Evolutionary conservation across 495 filamentous ascomycete genomes (phyloP), one percentile per base, ranked within the genome.

Genomic region (Glarea lozoyensis): DNA sequence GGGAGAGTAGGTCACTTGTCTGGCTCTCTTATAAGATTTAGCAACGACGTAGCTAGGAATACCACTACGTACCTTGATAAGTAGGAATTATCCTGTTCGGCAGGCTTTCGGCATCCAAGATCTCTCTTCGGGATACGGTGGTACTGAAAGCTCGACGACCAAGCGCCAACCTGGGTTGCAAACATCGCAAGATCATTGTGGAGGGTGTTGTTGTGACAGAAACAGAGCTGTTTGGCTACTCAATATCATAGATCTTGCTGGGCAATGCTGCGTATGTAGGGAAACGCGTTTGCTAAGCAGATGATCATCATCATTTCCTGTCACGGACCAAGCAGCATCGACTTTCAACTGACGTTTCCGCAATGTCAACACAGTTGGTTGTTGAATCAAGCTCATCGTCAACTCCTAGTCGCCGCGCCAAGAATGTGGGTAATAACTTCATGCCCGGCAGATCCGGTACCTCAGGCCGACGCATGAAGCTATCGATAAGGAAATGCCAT

Each of bases 1-100:
- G 73, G 42, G 81, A 83, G 36, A 95, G 75, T 2, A 98, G 74
- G 21, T 58, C 55, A 23, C 48, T 58, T 10, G 45, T 55, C 24
- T 29, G 41, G 30, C 37, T 52, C 38, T 49, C 55, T 58, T 18
- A 13, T 9, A 6, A 39, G n/a, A 12, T 32, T 52, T 25, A 54
- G 42, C 32, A 34, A 41, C 35, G 32, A 16, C 43, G 16, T 12
- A 6, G 17, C 13, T 10, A 17, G 10, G 22, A 11, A 18, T 32
- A 27, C 5, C 12, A 7, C 10, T 2, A 39, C 24, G 13, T 39
- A 52, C 53, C 45, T 41, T 43, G 53, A 39, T 56, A 56, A 37
- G 49, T 40, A 34, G 53, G 53, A 21, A 56, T 46, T 4, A 56
- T 53, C 43, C 53, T 50, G 40, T 56, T 47, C 31, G 34, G 39